Conservation (phyloP, 2,329 filamentous ascomycete genomes). For the Ceratocystis eucalypticola region DNA sequence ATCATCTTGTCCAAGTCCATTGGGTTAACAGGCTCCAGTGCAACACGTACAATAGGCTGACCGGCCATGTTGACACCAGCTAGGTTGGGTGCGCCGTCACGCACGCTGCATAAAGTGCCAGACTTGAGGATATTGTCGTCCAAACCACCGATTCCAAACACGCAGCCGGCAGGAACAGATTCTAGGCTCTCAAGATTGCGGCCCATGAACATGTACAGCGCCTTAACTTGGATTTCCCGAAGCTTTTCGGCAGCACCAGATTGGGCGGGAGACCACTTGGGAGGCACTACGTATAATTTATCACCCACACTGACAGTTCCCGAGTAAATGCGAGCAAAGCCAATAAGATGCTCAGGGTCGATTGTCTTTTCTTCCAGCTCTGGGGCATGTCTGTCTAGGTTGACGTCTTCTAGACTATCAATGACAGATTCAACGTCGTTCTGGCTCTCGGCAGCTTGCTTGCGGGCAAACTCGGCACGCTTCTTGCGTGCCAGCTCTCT, state of each 20-base stretch:
- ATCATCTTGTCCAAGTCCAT: conserved; percentile 93
- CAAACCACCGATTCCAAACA: conserved; percentile 87
- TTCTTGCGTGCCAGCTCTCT: conserved; percentile 77
- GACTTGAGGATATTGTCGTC: conserved; percentile 93
- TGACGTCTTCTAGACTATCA: conserved; percentile 27
- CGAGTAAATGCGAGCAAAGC: conserved; percentile 88
- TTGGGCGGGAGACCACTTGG: conserved; percentile 77
- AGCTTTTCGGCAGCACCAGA: conserved; percentile 61
- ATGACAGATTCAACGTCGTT: conserved; percentile 26
- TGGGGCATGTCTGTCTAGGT: conserved; percentile 40
- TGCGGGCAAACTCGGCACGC: conserved; percentile 71
- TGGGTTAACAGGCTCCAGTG: conserved; percentile 84
- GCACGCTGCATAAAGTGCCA: conserved; percentile 77
- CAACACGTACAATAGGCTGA: conserved; percentile 88
- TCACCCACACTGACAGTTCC: conserved; percentile 83
- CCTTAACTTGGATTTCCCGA: conserved; percentile 69
- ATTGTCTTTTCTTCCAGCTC: conserved; percentile 42
- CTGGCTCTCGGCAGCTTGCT: conserved; percentile 46
- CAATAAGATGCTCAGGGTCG: conserved; percentile 79
- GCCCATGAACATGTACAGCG: conserved; percentile 92
- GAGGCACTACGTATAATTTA: conserved; percentile 76
- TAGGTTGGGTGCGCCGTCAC: conserved; percentile 78
- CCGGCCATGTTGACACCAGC: conserved; percentile 69
- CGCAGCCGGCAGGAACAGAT: conserved; percentile 80
- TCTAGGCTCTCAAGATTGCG: conserved; percentile 69